Evolutionary conservation across 106 monocot species (phyloP).

Genomic region (Phalaenopsis equestris): DNA sequence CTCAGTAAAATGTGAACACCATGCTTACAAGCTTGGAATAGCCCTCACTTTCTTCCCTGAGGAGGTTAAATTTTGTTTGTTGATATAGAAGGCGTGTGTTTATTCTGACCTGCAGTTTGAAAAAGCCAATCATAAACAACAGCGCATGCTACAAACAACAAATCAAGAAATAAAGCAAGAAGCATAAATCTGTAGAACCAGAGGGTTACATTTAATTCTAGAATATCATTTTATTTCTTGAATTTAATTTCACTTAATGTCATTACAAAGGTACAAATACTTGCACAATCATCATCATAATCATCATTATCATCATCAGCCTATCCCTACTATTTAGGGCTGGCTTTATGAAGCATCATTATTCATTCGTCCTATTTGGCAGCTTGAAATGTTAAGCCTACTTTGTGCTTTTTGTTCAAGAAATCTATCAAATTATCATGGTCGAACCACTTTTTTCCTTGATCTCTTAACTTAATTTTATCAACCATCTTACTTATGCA

Average conservation of each 20-base stretch:
- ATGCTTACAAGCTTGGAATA: slow-evolving; percentile 88
- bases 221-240: not conserved
- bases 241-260: not conserved
- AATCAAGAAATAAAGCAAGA: slow-evolving; percentile 5
- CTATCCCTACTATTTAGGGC: not conserved
- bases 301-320: not conserved
- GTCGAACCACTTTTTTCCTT: not conserved
- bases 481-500: not conserved
- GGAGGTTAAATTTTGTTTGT: slow-evolving; percentile 98
- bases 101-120: slow-evolving; percentile 66
- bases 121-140: not conserved
- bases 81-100: slow-evolving; percentile 97
- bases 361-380: not conserved
- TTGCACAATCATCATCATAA: not conserved
- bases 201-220: not conserved
- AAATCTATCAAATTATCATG: not conserved
- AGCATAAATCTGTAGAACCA: not conserved
- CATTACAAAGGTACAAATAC: not conserved
- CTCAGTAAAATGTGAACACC: not conserved
- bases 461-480: not conserved
- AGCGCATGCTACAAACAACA: not conserved
- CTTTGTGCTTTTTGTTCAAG: not conserved
- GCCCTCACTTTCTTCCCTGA: slow-evolving; percentile 96
- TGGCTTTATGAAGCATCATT: not conserved
- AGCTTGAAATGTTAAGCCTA: not conserved